Conservation (phyloP, 2,329 filamentous ascomycete species). For the Leptographium galeiforme region DNA sequence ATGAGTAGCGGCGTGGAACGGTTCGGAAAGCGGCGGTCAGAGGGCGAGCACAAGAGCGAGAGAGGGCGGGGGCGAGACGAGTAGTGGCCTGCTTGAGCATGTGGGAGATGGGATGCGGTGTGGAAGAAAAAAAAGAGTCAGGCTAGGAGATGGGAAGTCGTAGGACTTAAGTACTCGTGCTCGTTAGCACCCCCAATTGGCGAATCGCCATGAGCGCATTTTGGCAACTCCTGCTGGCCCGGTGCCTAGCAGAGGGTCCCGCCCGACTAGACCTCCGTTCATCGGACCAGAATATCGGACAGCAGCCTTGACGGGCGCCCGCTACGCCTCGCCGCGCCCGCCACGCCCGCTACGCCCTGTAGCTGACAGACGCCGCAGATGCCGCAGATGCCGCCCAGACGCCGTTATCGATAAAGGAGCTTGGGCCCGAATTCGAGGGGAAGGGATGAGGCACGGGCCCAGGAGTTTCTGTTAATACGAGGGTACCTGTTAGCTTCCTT, state of each 20-base stretch:
- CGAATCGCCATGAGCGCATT: not conserved
- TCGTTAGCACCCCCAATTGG: not conserved
- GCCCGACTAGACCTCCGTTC: not conserved
- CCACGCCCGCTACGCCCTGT: no score
- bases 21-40: not conserved
- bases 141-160: not conserved
- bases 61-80: slow-evolving; percentile 1
- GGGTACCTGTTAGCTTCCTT: no score
- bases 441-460: not conserved
- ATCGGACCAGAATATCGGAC: not conserved
- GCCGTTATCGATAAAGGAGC: not conserved
- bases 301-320: no score
- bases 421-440: not conserved
- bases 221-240: not conserved
- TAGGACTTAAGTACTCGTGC: not conserved
- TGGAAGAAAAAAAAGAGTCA: not conserved
- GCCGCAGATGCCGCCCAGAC: not conserved
- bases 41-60: not conserved
- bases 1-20: slow-evolving; percentile 10
- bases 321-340: no score
- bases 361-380: no score
- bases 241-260: no score
- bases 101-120: not conserved
- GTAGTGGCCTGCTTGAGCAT: slow-evolving; percentile 5
- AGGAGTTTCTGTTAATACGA: not conserved